A percentile compares a stretch with the other conserved stretches of the same genome.
Evolutionary conservation across 2,329 filamentous ascomycete genomes (phyloP).

Genomic region (Fusarium neocosmosporiellum): DNA sequence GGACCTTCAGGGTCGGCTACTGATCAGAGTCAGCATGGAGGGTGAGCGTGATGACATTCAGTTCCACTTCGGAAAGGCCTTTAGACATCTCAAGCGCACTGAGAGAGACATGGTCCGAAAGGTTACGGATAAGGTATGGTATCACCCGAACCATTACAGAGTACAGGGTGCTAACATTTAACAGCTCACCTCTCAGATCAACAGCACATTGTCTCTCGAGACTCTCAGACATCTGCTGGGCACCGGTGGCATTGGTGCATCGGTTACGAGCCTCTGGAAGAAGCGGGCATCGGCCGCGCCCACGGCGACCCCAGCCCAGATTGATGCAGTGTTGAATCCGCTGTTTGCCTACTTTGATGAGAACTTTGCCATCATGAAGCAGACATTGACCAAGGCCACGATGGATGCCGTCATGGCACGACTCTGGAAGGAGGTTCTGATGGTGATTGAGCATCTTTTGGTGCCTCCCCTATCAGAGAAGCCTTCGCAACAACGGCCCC

Average conservation of each 20-base stretch:
- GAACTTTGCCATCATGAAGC: conserved; percentile 99
- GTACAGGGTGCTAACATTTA: conserved; percentile 13
- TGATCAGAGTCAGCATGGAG: conserved; percentile 97
- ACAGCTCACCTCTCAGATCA: conserved; percentile 92
- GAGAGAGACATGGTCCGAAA: conserved; percentile 98
- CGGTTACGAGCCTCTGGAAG: conserved; percentile 77
- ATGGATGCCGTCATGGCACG: conserved; percentile 99
- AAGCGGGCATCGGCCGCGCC: conserved; percentile 67
- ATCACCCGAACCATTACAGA: neutral
- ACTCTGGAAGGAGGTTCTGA: conserved; percentile 96
- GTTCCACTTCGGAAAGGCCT: conserved; percentile 98
- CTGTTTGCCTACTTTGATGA: conserved; percentile 97
- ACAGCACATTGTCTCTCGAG: conserved; percentile 84
- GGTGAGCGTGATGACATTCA: conserved; percentile 98
- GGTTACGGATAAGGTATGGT: conserved; percentile 91
- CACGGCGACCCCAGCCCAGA: conserved; percentile 75
- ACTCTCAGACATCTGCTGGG: conserved; percentile 81
- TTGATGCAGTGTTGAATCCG: conserved; percentile 83
- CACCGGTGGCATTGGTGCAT: conserved; percentile 75
- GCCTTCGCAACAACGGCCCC: conserved; percentile 83
- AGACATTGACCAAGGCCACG: conserved; percentile 92
- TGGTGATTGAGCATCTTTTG: conserved; percentile 88
- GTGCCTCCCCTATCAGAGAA: conserved; percentile 97
- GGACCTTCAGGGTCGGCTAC: conserved; percentile 89
- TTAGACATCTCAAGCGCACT: conserved; percentile 92